These are phyloP conservation scores for Pichia kudriavzevii DNA, from an alignment of 1,139 yeast genomes.

Conservation along the genomic window DNA sequence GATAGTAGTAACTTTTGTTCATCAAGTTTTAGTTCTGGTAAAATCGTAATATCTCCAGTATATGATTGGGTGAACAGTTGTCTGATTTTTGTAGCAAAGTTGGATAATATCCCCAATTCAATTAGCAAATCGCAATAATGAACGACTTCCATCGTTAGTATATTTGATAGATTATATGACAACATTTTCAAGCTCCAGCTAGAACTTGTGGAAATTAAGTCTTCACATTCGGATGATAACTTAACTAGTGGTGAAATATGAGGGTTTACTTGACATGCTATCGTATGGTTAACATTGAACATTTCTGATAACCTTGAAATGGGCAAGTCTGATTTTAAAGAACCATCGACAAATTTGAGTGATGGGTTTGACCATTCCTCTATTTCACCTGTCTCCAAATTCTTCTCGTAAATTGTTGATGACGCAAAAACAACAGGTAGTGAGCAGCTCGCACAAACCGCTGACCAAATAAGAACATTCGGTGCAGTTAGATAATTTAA, in stretches of 20 bases:
- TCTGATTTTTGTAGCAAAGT: constrained; percentile 61
- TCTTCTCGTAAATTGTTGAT: constrained; percentile 76
- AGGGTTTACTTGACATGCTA: constrained; percentile 95
- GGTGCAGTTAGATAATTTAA: constrained; percentile 92
- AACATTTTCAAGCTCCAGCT: constrained; percentile 54
- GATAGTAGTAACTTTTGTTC: constrained; percentile 60
- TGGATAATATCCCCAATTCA: constrained; percentile 71
- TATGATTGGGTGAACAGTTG: constrained; percentile 79
- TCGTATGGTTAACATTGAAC: constrained; percentile 94
- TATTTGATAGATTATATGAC: constrained; percentile 47
- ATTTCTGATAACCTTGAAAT: constrained; percentile 83
- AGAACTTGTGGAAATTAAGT: constrained; percentile 43
- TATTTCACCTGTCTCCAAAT: constrained; percentile 58
- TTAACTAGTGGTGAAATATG: constrained; percentile 86
- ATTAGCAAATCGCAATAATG: constrained; percentile 68
- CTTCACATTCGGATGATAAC: constrained; percentile 47
- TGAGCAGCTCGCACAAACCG: constrained; percentile 95
- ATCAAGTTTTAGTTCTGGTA: constrained; percentile 59
- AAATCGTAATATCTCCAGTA: constrained; percentile 87
- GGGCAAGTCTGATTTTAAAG: constrained; percentile 92
- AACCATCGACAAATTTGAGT: constrained; percentile 86
- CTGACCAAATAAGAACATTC: constrained; percentile 79
- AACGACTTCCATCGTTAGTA: constrained; percentile 61
- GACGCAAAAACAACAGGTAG: constrained; percentile 89
- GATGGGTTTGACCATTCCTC: constrained; percentile 82